Evolutionary conservation across 2,329 filamentous ascomycete species (phyloP).

Genomic region (Paracoccidioides brasiliensis): DNA sequence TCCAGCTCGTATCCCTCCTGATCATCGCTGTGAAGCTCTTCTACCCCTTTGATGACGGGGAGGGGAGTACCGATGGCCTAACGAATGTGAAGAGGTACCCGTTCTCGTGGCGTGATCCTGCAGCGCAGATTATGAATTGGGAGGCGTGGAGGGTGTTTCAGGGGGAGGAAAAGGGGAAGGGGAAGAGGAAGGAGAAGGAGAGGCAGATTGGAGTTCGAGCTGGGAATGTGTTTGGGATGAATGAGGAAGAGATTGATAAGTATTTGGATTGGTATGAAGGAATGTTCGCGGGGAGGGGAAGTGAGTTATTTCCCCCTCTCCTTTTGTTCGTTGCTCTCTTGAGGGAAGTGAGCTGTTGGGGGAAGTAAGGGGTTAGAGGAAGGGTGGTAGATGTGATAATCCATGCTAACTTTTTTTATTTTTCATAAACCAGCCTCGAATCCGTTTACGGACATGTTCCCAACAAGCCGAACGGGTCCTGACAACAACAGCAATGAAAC

Average conservation of each 20-base stretch:
- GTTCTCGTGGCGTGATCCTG: slow-evolving; percentile 40
- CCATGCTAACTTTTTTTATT: too few relatives aligned
- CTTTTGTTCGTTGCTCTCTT: slow-evolving; percentile 8
- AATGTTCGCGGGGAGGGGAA: slow-evolving; percentile 39
- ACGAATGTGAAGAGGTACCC: slow-evolving; percentile 31
- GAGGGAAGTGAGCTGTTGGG: neutral
- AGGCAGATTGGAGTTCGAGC: slow-evolving; percentile 44
- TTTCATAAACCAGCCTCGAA: too few relatives aligned
- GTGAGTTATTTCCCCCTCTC: slow-evolving; percentile 10
- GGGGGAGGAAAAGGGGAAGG: slow-evolving; percentile 21
- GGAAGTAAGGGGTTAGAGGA: neutral
- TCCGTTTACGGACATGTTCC: slow-evolving; percentile 32
- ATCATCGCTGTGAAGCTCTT: slow-evolving; percentile 66
- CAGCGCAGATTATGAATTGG: slow-evolving; percentile 58
- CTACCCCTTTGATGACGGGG: slow-evolving; percentile 56
- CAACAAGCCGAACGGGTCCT: slow-evolving; percentile 15
- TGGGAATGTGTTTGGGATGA: slow-evolving; percentile 50
- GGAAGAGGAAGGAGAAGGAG: slow-evolving; percentile 24
- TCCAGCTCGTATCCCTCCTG: slow-evolving; percentile 56
- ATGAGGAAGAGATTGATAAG: slow-evolving; percentile 50
- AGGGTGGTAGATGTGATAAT: slow-evolving; percentile 1
- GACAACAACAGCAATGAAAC: neutral
- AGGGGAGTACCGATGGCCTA: slow-evolving; percentile 10
- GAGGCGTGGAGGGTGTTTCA: slow-evolving; percentile 48
- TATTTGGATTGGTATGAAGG: slow-evolving; percentile 70